These are phyloP conservation scores for Saraca asoca DNA, from an alignment of 331 rosid species.

Conservation along the genomic window DNA sequence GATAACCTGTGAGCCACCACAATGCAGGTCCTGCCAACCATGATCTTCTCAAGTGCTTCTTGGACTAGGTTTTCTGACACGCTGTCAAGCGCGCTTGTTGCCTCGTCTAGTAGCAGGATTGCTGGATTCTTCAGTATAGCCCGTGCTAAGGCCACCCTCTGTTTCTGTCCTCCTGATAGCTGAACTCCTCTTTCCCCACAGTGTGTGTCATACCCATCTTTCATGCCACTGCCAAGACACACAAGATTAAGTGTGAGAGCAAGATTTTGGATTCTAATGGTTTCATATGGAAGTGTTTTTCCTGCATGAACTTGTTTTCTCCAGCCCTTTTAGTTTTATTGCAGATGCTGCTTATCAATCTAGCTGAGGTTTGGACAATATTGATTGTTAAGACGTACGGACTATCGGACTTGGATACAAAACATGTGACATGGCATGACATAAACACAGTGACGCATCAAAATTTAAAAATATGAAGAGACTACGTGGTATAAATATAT, in stretches of 20 bases:
- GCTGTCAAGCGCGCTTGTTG: slow-evolving; percentile 93
- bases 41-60: slow-evolving; percentile 70
- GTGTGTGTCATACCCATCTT: slow-evolving; percentile 67
- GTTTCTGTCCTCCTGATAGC: slow-evolving; percentile 93
- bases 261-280: slow-evolving; percentile 1
- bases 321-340: neutral
- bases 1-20: slow-evolving; percentile 75
- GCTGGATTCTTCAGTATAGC: slow-evolving; percentile 81
- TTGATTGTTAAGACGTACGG: too few relatives aligned
- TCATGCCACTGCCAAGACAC: slow-evolving; percentile 65
- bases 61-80: slow-evolving; percentile 79
- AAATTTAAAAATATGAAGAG: too few relatives aligned
- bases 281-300: neutral
- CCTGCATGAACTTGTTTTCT: neutral
- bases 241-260: neutral
- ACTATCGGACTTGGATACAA: too few relatives aligned
- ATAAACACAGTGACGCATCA: too few relatives aligned
- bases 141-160: slow-evolving; percentile 82
- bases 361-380: neutral
- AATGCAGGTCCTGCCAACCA: slow-evolving; percentile 49
- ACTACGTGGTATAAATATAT: too few relatives aligned
- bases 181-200: slow-evolving; percentile 95
- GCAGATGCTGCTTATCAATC: neutral
- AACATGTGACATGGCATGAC: too few relatives aligned
- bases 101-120: slow-evolving; percentile 84